A percentile compares a stretch with the other conserved stretches of the same genome.
Evolutionary conservation across 1,284 basidiomycete species (phyloP).

Genomic region (Mycena sp.): DNA sequence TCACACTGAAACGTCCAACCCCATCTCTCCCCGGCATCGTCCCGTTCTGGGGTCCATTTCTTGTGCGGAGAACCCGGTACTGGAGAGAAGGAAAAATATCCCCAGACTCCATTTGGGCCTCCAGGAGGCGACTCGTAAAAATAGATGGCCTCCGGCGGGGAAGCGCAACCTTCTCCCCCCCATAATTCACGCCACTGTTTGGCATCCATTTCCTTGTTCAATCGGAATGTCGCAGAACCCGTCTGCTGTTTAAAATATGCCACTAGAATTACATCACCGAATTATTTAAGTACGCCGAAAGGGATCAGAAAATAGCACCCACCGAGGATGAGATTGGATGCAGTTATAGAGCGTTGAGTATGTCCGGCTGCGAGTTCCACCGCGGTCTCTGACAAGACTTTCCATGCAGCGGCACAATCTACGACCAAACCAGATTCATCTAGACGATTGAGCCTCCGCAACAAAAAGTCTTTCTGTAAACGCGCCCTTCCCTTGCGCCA

Average conservation of each 20-base stretch:
- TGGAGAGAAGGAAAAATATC: conserved; percentile 16
- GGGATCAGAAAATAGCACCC: neutral
- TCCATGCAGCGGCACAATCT: conserved; percentile 16
- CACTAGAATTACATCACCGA: neutral
- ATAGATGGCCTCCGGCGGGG: conserved; percentile 16
- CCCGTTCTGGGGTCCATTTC: conserved; percentile 16
- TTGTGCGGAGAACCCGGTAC: conserved; percentile 6
- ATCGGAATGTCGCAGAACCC: conserved; percentile 12
- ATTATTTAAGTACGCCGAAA: too few relatives aligned
- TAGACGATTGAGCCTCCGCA: conserved; percentile 10
- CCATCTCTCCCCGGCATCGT: conserved; percentile 9
- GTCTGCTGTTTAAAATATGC: conserved; percentile 22
- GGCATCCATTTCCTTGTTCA: conserved; percentile 1
- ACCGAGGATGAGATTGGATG: conserved; percentile 19
- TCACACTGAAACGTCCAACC: conserved; percentile 19
- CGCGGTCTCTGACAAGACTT: neutral
- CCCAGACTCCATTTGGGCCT: conserved; percentile 17
- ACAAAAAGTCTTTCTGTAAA: conserved; percentile 8
- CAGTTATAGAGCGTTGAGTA: neutral
- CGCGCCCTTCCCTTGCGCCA: conserved; percentile 8
- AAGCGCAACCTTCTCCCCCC: neutral
- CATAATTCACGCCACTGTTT: conserved; percentile 13
- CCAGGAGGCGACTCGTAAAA: conserved; percentile 20
- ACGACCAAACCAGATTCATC: conserved; percentile 3
- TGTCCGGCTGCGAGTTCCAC: neutral